These are phyloP conservation scores for Dactylellina parvicollis DNA, from an alignment of 2,329 filamentous ascomycete genomes.

Conservation along the genomic window DNA sequence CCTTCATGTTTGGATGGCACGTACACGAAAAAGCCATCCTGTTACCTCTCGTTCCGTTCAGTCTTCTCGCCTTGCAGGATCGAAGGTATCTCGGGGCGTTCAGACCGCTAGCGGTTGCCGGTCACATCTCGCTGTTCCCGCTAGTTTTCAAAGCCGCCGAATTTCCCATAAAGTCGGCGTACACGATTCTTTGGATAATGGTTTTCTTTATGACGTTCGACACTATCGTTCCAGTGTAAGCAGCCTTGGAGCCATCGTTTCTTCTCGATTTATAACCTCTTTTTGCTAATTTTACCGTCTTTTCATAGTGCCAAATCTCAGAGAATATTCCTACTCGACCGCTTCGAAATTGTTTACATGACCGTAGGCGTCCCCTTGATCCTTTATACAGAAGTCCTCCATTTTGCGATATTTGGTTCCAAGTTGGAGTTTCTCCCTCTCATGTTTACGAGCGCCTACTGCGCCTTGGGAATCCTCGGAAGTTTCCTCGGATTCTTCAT, in stretches of 20 bases:
- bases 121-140: constrained; percentile 94
- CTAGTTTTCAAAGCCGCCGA: constrained; percentile 90
- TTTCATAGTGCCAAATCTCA: constrained; percentile 64
- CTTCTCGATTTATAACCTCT: no score
- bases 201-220: constrained; percentile 88
- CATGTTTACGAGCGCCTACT: constrained; percentile 97
- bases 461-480: constrained; percentile 89
- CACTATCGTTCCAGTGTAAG: constrained; percentile 82
- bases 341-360: constrained; percentile 90
- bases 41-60: constrained; percentile 93
- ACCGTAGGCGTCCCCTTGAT: constrained; percentile 88
- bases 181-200: constrained; percentile 91
- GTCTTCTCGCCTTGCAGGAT: constrained; percentile 87
- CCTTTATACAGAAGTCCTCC: constrained; percentile 84
- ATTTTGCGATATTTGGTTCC: constrained; percentile 83
- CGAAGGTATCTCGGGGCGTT: constrained; percentile 91
- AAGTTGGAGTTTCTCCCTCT: constrained; percentile 88
- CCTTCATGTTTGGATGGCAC: constrained; percentile 98
- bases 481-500: constrained; percentile 96
- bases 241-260: no score
- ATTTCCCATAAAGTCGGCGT: constrained; percentile 91
- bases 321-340: constrained; percentile 89
- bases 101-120: constrained; percentile 87
- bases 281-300: constrained; percentile 1
- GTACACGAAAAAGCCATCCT: constrained; percentile 98